Conservation (phyloP, 2,329 filamentous ascomycete genomes). For the Akanthomyces lecanii region DNA sequence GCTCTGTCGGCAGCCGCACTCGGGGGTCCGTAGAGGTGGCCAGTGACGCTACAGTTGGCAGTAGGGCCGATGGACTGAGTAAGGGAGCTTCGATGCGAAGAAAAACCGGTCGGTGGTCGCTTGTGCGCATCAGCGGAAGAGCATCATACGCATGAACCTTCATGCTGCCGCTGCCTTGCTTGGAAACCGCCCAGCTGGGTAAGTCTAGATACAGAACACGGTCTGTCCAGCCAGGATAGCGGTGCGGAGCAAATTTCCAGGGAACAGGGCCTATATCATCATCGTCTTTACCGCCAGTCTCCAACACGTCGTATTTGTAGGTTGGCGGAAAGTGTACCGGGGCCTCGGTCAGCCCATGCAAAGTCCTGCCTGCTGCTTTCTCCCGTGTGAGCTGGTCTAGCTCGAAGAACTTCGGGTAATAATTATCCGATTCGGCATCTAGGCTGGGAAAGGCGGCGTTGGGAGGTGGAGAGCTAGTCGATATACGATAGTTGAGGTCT, state of each 20-base stretch:
- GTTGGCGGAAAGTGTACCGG: constrained; percentile 80
- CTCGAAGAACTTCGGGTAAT: constrained; percentile 64
- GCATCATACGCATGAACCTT: constrained; percentile 65
- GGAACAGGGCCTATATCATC: constrained; percentile 37
- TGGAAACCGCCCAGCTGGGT: constrained; percentile 44
- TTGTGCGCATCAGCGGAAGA: constrained; percentile 73
- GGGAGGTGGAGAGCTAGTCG: constrained; percentile 57
- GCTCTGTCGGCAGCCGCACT: constrained; percentile 43
- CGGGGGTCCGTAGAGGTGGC: constrained; percentile 38
- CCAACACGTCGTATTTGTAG: constrained; percentile 71
- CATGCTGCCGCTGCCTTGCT: constrained; percentile 31
- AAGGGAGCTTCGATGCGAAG: constrained; percentile 66
- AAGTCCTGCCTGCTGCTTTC: constrained; percentile 60
- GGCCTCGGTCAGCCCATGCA: constrained; percentile 75
- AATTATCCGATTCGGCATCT: constrained; percentile 50
- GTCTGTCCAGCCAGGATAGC: constrained; percentile 93
- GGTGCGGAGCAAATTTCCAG: constrained; percentile 74
- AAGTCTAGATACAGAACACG: constrained; percentile 73
- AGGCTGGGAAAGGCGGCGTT: constrained; percentile 60
- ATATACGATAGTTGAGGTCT: constrained; percentile 92
- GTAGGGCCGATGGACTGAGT: constrained; percentile 37
- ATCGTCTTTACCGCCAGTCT: constrained; percentile 27
- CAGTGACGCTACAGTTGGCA: constrained; percentile 28
- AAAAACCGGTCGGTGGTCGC: constrained; percentile 83
- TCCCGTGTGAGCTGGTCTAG: constrained; percentile 79